These are phyloP conservation scores for Ogataea salicorniae DNA, from an alignment of 805 yeast genomes.

Conservation along the genomic window DNA sequence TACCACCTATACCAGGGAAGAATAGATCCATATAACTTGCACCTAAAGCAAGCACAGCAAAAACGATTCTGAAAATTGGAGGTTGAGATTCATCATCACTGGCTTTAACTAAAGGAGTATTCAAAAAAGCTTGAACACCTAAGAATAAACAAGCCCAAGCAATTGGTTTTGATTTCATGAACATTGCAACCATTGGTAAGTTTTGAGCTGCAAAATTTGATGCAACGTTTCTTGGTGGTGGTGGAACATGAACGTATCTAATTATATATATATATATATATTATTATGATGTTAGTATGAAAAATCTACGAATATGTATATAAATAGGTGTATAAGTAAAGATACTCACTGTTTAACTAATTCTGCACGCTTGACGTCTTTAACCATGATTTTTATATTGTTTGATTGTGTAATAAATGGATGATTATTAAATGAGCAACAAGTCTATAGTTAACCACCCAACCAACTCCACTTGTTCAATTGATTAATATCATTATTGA, in stretches of 20 bases:
- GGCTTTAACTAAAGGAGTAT: constrained; percentile 29
- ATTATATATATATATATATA: constrained; percentile 5
- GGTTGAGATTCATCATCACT: constrained; percentile 36
- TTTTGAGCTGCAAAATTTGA: constrained; percentile 45
- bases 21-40: constrained; percentile 49
- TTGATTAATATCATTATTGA: not conserved
- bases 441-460: not conserved
- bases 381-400: constrained; percentile 14
- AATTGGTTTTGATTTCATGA: constrained; percentile 49
- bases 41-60: constrained; percentile 42
- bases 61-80: constrained; percentile 40
- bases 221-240: constrained; percentile 40
- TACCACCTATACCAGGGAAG: constrained; percentile 40
- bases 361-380: constrained; percentile 28
- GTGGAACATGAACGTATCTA: constrained; percentile 44
- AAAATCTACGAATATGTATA: not conserved
- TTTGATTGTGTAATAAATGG: not conserved
- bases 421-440: not conserved
- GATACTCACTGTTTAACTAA: constrained; percentile 23
- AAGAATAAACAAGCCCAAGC: constrained; percentile 52
- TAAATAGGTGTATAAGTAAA: not conserved
- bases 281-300: constrained; percentile 1
- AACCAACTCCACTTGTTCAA: not conserved
- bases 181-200: constrained; percentile 62
- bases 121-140: constrained; percentile 46